phyloP scores from a whole-genome alignment of 192 early-diverging fungal genomes.

The Geosiphon pyriformis region DNA sequence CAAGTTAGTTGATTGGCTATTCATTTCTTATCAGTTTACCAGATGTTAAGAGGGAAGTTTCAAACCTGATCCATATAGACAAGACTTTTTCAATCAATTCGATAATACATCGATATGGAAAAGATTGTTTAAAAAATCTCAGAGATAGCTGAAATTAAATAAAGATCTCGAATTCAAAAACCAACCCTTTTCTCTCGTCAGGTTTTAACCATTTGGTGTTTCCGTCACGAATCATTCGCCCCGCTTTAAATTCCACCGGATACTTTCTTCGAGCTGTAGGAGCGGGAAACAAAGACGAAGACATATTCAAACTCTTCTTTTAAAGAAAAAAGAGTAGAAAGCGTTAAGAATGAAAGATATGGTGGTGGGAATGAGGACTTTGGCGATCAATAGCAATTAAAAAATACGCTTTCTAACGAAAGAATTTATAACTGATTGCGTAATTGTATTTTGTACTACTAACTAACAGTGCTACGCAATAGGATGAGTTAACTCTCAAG shows the following conservation, averaged over 20 bases:
- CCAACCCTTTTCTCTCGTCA: conserved; percentile 67
- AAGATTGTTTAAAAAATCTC: neutral
- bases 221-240: conserved; percentile 60
- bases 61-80: conserved; percentile 57
- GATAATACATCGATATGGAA: neutral
- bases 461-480: no score
- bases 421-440: no score
- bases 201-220: conserved; percentile 62
- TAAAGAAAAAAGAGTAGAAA: no score
- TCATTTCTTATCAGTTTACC: no score
- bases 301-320: neutral
- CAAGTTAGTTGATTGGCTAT: no score
- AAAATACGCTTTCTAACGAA: no score
- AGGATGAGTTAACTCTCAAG: no score
- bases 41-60: no score
- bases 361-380: no score
- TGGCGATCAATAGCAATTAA: no score
- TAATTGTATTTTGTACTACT: no score
- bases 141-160: neutral
- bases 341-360: no score
- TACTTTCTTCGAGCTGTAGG: conserved; percentile 19
- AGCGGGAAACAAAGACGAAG: conserved; percentile 15
- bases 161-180: conserved; percentile 18
- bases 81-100: conserved; percentile 28
- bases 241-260: conserved; percentile 65